Conservation (phyloP, 345 rosid genomes). For the Populus alba region DNA sequence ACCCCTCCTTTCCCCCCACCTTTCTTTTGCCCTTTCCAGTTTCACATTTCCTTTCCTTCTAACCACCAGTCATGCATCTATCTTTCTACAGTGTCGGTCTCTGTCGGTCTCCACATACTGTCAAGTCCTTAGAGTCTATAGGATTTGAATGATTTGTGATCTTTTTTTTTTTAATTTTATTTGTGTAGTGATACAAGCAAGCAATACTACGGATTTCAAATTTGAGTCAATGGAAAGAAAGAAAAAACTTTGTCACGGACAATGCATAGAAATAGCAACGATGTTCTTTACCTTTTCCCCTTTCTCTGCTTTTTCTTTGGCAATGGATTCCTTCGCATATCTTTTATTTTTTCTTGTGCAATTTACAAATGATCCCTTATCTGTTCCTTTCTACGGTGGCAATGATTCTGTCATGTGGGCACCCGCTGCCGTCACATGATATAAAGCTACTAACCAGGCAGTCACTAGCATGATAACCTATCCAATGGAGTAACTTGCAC, state of each 20-base stretch:
- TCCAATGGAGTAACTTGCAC: not conserved
- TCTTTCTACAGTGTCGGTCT: slow-evolving; percentile 19
- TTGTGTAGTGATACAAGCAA: slow-evolving; percentile 39
- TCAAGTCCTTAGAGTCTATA: slow-evolving; percentile 21
- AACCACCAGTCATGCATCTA: slow-evolving; percentile 18
- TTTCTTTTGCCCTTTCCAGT: slow-evolving; percentile 14
- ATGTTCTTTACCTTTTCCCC: slow-evolving; percentile 23
- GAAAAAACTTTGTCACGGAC: slow-evolving; percentile 32
- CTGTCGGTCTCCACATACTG: not conserved
- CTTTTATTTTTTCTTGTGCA: slow-evolving; percentile 19
- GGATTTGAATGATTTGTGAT: slow-evolving; percentile 26
- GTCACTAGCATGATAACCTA: not conserved
- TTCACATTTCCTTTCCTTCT: slow-evolving; percentile 15
- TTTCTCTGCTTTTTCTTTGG: slow-evolving; percentile 3
- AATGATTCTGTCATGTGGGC: not conserved
- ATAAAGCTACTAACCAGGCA: not conserved
- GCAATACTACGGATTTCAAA: slow-evolving; percentile 29
- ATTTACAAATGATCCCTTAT: slow-evolving; percentile 4
- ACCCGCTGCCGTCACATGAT: not conserved
- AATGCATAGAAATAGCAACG: slow-evolving; percentile 39
- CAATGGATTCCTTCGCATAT: slow-evolving; percentile 8
- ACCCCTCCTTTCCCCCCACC: not conserved
- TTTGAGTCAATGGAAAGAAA: slow-evolving; percentile 12
- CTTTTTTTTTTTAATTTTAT: not conserved
- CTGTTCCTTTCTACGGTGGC: not conserved